A percentile compares a stretch with the other conserved stretches of the same genome.
These are phyloP conservation scores for Sextonia rubra DNA, from an alignment of 164 flowering plant genomes.

Conservation along the genomic window DNA sequence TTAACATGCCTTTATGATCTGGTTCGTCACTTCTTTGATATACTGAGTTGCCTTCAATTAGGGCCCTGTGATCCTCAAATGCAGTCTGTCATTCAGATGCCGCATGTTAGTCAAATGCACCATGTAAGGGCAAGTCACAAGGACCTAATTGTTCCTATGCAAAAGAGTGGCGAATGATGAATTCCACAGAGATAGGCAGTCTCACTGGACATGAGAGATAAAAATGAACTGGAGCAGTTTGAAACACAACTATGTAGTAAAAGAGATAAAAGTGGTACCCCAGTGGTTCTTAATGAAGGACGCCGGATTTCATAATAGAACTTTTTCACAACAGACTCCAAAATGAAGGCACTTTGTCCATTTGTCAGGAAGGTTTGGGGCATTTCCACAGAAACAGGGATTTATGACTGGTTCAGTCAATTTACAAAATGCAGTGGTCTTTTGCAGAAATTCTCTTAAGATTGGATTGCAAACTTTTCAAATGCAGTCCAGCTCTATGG, in stretches of 20 bases:
- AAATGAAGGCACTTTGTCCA: too few relatives aligned
- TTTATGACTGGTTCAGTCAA: too few relatives aligned
- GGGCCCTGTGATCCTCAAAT: constrained; percentile 42
- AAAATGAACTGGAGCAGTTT: too few relatives aligned
- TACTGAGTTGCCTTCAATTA: constrained; percentile 51
- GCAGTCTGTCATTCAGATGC: constrained; percentile 31
- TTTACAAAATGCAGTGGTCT: too few relatives aligned
- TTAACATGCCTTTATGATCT: constrained; percentile 30
- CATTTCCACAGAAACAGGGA: too few relatives aligned
- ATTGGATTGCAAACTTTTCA: too few relatives aligned
- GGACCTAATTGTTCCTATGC: not conserved
- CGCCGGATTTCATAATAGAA: too few relatives aligned
- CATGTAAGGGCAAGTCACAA: not conserved
- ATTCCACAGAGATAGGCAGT: not conserved
- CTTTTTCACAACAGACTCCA: too few relatives aligned
- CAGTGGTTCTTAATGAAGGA: too few relatives aligned
- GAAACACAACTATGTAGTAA: not conserved
- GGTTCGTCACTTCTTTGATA: constrained; percentile 30
- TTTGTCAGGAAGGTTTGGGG: too few relatives aligned
- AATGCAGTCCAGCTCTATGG: too few relatives aligned
- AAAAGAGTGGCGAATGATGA: not conserved
- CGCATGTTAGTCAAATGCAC: not conserved
- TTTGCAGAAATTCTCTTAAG: too few relatives aligned
- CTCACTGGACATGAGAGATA: not conserved
- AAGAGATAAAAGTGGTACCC: not conserved